Evolutionary conservation across 2,329 filamentous ascomycete species (phyloP).

Genomic region (Fusarium armeniacum): DNA sequence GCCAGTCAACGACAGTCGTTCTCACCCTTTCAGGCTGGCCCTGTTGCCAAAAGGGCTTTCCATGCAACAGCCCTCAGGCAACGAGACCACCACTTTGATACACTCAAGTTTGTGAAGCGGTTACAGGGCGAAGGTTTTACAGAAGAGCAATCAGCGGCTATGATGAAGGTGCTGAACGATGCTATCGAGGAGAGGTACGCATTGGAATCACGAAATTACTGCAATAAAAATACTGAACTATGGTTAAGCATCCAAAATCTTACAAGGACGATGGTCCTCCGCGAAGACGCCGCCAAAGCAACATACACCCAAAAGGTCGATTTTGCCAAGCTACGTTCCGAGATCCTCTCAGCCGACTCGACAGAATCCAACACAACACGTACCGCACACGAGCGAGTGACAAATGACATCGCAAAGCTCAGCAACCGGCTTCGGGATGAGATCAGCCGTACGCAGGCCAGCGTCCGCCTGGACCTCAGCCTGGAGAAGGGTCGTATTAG

Average conservation of each 20-base stretch:
- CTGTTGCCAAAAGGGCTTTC: slow-evolving; percentile 66
- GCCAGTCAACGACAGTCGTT: slow-evolving; percentile 38
- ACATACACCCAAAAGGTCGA: slow-evolving; percentile 92
- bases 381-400: slow-evolving; percentile 89
- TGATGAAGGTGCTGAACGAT: slow-evolving; percentile 97
- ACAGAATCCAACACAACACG: slow-evolving; percentile 91
- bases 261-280: slow-evolving; percentile 96
- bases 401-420: slow-evolving; percentile 94
- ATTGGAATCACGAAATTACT: background rate
- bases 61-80: slow-evolving; percentile 71
- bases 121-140: slow-evolving; percentile 93
- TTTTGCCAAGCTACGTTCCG: slow-evolving; percentile 95
- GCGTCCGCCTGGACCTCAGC: slow-evolving; percentile 91
- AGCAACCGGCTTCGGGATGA: slow-evolving; percentile 92
- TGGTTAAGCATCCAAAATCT: slow-evolving; percentile 87
- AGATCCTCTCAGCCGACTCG: slow-evolving; percentile 91
- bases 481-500: slow-evolving; percentile 96
- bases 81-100: slow-evolving; percentile 97
- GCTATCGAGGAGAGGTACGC: slow-evolving; percentile 91
- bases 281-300: slow-evolving; percentile 89
- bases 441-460: slow-evolving; percentile 93
- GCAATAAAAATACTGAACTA: slow-evolving; percentile 4
- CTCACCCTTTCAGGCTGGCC: slow-evolving; percentile 39
- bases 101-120: slow-evolving; percentile 94
- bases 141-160: slow-evolving; percentile 94